These are phyloP conservation scores for Raffaelea deltoideospora DNA, from an alignment of 2,329 filamentous ascomycete species.

Conservation along the genomic window DNA sequence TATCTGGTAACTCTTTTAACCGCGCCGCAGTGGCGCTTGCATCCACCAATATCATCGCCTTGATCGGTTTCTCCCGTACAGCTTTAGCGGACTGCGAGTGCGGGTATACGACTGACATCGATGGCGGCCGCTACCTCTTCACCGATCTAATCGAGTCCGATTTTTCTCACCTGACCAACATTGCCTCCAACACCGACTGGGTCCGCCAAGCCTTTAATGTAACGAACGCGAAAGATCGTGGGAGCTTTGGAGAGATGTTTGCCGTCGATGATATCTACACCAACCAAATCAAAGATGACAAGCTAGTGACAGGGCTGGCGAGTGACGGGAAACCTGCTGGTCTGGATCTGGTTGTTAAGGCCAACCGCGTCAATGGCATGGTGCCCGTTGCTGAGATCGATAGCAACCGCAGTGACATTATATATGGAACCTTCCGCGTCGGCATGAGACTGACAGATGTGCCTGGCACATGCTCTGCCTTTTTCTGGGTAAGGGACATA, in stretches of 20 bases:
- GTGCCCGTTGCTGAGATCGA: conserved; percentile 51
- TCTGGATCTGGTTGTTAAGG: conserved; percentile 40
- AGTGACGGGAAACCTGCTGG: conserved; percentile 30
- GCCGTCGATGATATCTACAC: conserved; percentile 38
- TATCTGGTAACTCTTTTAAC: no score
- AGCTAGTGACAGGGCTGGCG: conserved; percentile 28
- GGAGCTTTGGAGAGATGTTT: conserved; percentile 52
- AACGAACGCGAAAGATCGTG: conserved; percentile 38
- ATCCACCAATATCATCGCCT: no score
- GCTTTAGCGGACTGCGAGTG: conserved; percentile 53
- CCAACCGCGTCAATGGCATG: conserved; percentile 28
- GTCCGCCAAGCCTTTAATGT: conserved; percentile 51
- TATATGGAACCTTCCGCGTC: conserved; percentile 56
- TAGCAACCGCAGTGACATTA: conserved; percentile 42
- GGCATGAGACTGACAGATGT: conserved; percentile 47
- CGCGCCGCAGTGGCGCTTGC: no score
- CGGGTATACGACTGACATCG: conserved; percentile 45
- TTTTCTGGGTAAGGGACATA: conserved; percentile 55
- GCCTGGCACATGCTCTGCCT: conserved; percentile 58
- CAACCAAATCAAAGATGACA: conserved; percentile 20
- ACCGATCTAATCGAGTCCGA: conserved; percentile 59
- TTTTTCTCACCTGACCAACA: conserved; percentile 41
- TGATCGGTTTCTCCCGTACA: no score
- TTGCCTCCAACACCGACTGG: conserved; percentile 45
- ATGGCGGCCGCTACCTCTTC: conserved; percentile 33